A percentile compares a stretch with the other conserved stretches of the same genome.
phyloP scores from a whole-genome alignment of 495 filamentous ascomycete species.

The Penicillium ucsense region DNA sequence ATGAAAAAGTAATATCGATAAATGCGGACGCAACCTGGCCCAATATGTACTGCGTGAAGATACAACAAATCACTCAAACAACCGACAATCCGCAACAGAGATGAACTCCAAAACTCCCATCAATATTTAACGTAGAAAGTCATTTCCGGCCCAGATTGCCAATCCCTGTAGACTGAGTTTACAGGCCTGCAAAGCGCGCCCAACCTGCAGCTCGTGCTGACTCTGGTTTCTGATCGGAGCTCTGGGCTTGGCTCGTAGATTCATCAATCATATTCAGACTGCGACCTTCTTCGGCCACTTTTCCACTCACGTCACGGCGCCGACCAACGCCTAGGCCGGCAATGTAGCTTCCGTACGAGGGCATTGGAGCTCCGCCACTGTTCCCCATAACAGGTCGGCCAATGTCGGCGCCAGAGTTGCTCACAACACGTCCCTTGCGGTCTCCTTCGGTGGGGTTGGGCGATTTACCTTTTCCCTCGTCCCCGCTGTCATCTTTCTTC shows the following conservation, averaged over 20 bases:
- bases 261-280: conserved; percentile 27
- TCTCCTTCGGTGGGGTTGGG: conserved; percentile 20
- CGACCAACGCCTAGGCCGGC: conserved; percentile 37
- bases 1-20: too few species aligned
- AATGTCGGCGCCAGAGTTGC: conserved; percentile 42
- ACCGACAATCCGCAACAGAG: too few species aligned
- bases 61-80: too few species aligned
- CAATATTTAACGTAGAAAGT: too few species aligned
- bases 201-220: conserved; percentile 33
- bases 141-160: background rate
- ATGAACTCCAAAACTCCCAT: too few species aligned
- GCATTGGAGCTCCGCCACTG: conserved; percentile 19
- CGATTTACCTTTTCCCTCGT: conserved; percentile 8
- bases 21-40: too few species aligned
- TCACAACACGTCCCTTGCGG: conserved; percentile 40
- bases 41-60: too few species aligned
- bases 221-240: conserved; percentile 1
- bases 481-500: conserved; percentile 26
- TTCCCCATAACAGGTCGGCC: conserved; percentile 3
- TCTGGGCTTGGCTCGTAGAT: conserved; percentile 2
- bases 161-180: background rate
- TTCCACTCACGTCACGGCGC: conserved; percentile 69
- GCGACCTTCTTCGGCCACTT: conserved; percentile 75
- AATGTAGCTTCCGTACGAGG: conserved; percentile 51
- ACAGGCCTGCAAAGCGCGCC: conserved; percentile 39